Evolutionary conservation across 345 rosid genomes (phyloP), one percentile per base, ranked within the genome.

Genomic region (Citrus reticulata): DNA sequence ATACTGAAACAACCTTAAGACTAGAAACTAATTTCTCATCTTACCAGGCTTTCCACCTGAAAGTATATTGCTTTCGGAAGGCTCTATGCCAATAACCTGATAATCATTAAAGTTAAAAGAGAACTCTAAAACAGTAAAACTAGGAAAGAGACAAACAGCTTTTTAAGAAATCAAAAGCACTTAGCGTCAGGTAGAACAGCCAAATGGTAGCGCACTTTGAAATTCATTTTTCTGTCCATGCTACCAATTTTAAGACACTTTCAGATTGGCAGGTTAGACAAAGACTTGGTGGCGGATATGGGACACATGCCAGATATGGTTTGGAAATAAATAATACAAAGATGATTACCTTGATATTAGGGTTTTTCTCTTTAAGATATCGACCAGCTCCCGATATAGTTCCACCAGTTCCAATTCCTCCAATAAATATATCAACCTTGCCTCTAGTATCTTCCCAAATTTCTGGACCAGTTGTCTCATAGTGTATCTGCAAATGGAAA

Each of bases 381-480:
- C 70, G 88, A 46, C 99, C 93, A 59, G 85, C 95, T 51, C 98
- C 99, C 24, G 92, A 67, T 62, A 92, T 86, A 16, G 98, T 95
- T 78, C 99, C 99, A 76, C 95, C 97, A 63, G 98, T 95, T 79
- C 99, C 98, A 68, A 95, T 88, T 59, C 97, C 98, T 0, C 91
- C 90, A 86, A 95, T 75, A 70, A 93, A 80, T 75, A 87, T 88
- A 82, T 95, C 97, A 64, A 95, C 89, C 78, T 92, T 91, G 74
- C 98, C 98, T 78, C 85, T 90, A 7, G 95, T 89, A 79, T 91
- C 97, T 58, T 91, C 94, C 97, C 97, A 92, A 34, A 92, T 92
- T 84, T 92, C 97, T 34, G 97, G 97, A 78, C 97, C 97, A 65
- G 97, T 92, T 27, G 97, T 92, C 90, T 91, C 92, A 70, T 89